Base-by-base conservation (phyloP, 352 stramenopile genomes). In the Phytophthora cryptogea region DNA sequence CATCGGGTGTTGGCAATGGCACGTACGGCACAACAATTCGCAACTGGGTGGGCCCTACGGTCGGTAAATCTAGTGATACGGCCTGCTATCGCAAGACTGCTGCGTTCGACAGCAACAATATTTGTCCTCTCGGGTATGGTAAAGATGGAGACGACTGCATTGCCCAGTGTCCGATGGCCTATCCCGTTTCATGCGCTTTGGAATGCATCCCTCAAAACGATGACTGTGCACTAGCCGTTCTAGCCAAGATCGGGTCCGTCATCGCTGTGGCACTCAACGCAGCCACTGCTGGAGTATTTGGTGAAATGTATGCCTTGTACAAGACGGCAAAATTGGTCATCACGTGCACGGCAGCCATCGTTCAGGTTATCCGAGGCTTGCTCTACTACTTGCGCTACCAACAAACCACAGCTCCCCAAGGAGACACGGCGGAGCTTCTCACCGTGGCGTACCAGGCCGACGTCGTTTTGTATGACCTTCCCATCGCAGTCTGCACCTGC, bases 41-140 rank as follows among this genome's bases (percentile, higher is more conserved):
- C 13, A 72, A 68, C 35, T 68, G 64, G 64, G 58, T 72, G 23
- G 64, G 64, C 2, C 47, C 58, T 2, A 60, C 52, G 11, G 60
- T 72, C 43, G 47, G 52, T n/a, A 54, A 57, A 11, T 8, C 52
- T 5, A 48, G 11, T 30, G 64, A 72, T 20, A 72, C 58, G 4
- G 52, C 64, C 2, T 71, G 57, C 32, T 71, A 71, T 27, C 63
- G 63, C 2, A 71, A 68, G 11, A 48, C 52, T 3, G 42, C 31
- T 4, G 31, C 28, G 9, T 68, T 60, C 23, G 51, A 68, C 36
- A 67, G 57, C 46, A 53, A 59, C 8, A 64, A 60, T 64, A 23
- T 23, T 23, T 23, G 20, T 23, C 20, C 20, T 23, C 20, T 23
- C 27, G 64, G 64, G 1, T 72, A 72, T 33, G 48, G 52, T 32